A percentile compares a stretch with the other conserved stretches of the same genome.
phyloP scores from a whole-genome alignment of 2,329 filamentous ascomycete species.

The Knufia fluminis region DNA sequence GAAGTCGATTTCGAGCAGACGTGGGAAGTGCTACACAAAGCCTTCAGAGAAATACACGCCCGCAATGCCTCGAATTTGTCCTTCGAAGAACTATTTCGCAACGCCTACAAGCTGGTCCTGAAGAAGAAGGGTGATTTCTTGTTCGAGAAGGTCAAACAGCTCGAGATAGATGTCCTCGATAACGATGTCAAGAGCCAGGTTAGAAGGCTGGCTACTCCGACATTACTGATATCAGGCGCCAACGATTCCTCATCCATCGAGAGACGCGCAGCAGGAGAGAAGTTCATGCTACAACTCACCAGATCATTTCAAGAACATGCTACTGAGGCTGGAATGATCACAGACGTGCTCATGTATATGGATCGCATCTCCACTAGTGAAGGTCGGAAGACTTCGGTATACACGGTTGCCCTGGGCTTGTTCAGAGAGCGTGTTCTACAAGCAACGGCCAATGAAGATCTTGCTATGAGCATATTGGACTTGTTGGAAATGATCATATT shows the following conservation, averaged over 20 bases:
- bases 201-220: constrained; percentile 58
- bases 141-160: constrained; percentile 69
- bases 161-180: constrained; percentile 74
- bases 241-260: constrained; percentile 60
- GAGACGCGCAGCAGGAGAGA: constrained; percentile 69
- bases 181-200: constrained; percentile 64
- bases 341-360: constrained; percentile 96
- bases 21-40: constrained; percentile 68
- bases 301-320: constrained; percentile 82
- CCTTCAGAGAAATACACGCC: constrained; percentile 78
- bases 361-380: constrained; percentile 73
- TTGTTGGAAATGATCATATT: constrained; percentile 74
- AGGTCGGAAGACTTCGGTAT: constrained; percentile 66
- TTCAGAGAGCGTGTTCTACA: constrained; percentile 80
- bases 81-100: constrained; percentile 91
- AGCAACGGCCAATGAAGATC: constrained; percentile 41
- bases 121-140: constrained; percentile 75
- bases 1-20: constrained; percentile 73
- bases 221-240: constrained; percentile 49
- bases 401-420: constrained; percentile 71
- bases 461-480: constrained; percentile 50
- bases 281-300: constrained; percentile 67
- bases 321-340: constrained; percentile 90
- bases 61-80: constrained; percentile 84
- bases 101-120: constrained; percentile 86